Percentiles rank a stretch among this genome's conserved stretches.
These are phyloP conservation scores for Diaporthe sp. DNA, from an alignment of 2,329 filamentous ascomycete genomes.

Conservation along the genomic window DNA sequence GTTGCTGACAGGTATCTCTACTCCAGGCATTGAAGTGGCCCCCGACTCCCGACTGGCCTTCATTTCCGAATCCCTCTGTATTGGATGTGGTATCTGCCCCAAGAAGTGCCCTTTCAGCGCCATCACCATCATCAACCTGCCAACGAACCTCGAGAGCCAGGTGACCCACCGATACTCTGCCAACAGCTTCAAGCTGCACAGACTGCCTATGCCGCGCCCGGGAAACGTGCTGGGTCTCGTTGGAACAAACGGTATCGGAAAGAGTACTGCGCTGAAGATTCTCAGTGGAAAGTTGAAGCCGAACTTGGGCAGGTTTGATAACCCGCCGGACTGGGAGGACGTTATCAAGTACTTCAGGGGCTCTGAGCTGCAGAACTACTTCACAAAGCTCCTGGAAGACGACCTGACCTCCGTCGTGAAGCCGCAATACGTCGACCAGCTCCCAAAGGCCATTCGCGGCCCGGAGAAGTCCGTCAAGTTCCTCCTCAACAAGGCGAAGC, in stretches of 20 bases:
- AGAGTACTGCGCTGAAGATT: conserved; percentile 99
- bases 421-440: conserved; percentile 99
- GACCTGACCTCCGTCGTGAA: conserved; percentile 98
- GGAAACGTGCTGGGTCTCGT: conserved; percentile 97
- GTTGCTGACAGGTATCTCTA: conserved; percentile 85
- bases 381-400: conserved; percentile 97
- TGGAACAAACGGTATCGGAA: conserved; percentile 99
- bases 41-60: conserved; percentile 94
- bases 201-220: conserved; percentile 88
- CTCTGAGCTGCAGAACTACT: conserved; percentile 98
- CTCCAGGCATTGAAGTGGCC: conserved; percentile 95
- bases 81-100: conserved; percentile 99
- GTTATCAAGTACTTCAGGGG: conserved; percentile 98
- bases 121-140: conserved; percentile 99
- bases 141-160: conserved; percentile 97
- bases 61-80: conserved; percentile 95
- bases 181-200: conserved; percentile 99
- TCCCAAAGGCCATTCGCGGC: conserved; percentile 90
- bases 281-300: conserved; percentile 98
- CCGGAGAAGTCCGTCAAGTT: conserved; percentile 82
- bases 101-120: conserved; percentile 99
- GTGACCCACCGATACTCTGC: conserved; percentile 99
- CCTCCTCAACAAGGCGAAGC: conserved; percentile 81
- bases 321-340: conserved; percentile 99
- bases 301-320: conserved; percentile 93